A percentile compares a stretch with the other conserved stretches of the same genome.
phyloP scores from a whole-genome alignment of 345 rosid species.

The Heritiera fomes region DNA sequence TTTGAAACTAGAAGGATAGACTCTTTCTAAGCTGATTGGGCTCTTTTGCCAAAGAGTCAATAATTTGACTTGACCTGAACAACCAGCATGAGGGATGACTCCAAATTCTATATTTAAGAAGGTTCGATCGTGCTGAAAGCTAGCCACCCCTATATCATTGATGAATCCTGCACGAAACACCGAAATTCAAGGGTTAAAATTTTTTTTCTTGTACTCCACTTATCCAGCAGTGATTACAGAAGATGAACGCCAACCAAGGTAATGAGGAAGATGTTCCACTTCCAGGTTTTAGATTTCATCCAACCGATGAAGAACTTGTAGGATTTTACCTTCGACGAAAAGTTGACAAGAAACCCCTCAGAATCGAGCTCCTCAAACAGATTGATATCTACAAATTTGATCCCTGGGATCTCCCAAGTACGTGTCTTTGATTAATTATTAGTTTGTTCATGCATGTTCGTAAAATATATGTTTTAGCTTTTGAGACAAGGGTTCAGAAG shows the following conservation, averaged over 20 bases:
- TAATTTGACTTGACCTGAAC: conserved; percentile 20
- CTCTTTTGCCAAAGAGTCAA: conserved; percentile 1
- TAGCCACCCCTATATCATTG: not conserved
- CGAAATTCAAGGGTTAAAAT: not conserved
- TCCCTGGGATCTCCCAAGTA: conserved; percentile 99
- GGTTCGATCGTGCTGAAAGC: not conserved
- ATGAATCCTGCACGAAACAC: not conserved
- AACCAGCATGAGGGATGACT: not conserved
- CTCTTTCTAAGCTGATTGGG: conserved; percentile 13
- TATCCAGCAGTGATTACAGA: not conserved
- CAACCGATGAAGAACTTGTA: conserved; percentile 87
- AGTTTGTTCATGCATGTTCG: not conserved
- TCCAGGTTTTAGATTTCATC: conserved; percentile 95
- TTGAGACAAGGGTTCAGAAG: not conserved
- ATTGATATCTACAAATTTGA: conserved; percentile 87
- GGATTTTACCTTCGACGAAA: conserved; percentile 76
- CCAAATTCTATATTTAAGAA: conserved; percentile 9
- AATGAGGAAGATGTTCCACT: conserved; percentile 35
- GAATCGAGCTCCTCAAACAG: conserved; percentile 65
- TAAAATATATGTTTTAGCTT: not conserved
- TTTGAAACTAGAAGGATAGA: conserved; percentile 7
- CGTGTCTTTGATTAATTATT: conserved; percentile 13
- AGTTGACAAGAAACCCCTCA: conserved; percentile 57
- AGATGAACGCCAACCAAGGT: not conserved
- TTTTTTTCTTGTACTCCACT: not conserved